These are phyloP conservation scores for Acanthamoeba healyi DNA, from an alignment of 208 protist species.

Conservation along the genomic window DNA sequence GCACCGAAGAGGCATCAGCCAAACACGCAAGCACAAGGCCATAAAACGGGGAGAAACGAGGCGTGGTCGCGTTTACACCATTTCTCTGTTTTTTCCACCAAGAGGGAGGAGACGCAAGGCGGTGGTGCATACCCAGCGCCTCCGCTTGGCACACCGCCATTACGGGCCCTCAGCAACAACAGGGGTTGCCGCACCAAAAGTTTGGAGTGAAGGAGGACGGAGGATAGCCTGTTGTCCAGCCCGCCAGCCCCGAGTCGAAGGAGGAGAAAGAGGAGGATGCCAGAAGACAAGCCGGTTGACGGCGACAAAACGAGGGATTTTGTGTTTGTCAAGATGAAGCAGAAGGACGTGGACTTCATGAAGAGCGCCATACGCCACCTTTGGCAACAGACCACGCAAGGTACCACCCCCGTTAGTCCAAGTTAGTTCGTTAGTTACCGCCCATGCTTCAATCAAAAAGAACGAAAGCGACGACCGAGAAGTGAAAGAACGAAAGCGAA, in stretches of 20 bases:
- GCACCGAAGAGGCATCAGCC: no score
- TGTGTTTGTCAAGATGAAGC: conserved; percentile 17
- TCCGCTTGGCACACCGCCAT: neutral
- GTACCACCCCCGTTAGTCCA: neutral
- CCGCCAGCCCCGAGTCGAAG: neutral
- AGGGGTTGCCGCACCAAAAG: no score
- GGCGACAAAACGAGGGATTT: conserved; percentile 38
- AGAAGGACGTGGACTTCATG: conserved; percentile 35
- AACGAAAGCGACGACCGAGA: neutral
- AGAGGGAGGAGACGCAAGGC: no score
- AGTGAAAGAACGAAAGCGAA: neutral
- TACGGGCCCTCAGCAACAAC: no score
- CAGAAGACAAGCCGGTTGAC: neutral
- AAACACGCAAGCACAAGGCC: neutral
- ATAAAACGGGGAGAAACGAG: neutral
- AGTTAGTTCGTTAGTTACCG: neutral
- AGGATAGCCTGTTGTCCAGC: no score
- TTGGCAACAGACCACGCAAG: neutral
- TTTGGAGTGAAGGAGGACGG: no score
- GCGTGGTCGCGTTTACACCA: neutral
- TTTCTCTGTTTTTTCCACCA: neutral
- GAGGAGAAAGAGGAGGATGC: neutral
- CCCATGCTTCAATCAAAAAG: neutral
- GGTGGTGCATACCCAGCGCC: neutral
- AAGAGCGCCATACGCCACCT: neutral